Percentiles rank a stretch among this genome's conserved stretches.
These are phyloP conservation scores for Moelleriella libera DNA, from an alignment of 2,329 filamentous ascomycete genomes.

Conservation along the genomic window DNA sequence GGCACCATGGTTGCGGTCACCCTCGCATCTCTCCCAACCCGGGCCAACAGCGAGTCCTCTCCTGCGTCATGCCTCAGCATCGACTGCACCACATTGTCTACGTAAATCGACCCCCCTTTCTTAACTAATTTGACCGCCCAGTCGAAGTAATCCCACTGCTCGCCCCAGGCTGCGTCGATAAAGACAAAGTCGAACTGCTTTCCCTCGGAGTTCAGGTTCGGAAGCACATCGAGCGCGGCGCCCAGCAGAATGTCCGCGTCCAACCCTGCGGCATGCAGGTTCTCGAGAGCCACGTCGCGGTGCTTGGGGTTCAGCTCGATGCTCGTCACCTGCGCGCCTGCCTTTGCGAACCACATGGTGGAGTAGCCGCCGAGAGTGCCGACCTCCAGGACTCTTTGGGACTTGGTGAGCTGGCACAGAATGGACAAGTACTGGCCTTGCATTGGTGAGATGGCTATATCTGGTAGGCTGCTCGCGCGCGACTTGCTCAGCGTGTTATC, in stretches of 20 bases:
- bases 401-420: slow-evolving; percentile 19
- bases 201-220: slow-evolving; percentile 23
- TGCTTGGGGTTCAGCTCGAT: slow-evolving; percentile 33
- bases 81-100: slow-evolving; percentile 33
- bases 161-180: slow-evolving; percentile 36
- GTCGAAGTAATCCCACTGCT: slow-evolving; percentile 35
- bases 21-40: slow-evolving; percentile 10
- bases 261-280: slow-evolving; percentile 21
- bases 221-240: slow-evolving; percentile 23
- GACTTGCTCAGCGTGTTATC: slow-evolving; percentile 16
- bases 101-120: slow-evolving; percentile 25
- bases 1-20: slow-evolving; percentile 13
- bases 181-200: slow-evolving; percentile 34
- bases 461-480: slow-evolving; percentile 16
- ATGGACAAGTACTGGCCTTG: slow-evolving; percentile 24
- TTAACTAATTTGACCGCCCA: slow-evolving; percentile 24
- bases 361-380: slow-evolving; percentile 41
- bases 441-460: slow-evolving; percentile 19
- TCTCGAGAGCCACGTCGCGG: slow-evolving; percentile 29
- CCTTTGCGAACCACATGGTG: slow-evolving; percentile 34
- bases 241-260: slow-evolving; percentile 30
- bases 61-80: slow-evolving; percentile 3
- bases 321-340: slow-evolving; percentile 26
- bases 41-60: slow-evolving; percentile 8
- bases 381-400: slow-evolving; percentile 32